Percentiles rank a stretch among this genome's conserved stretches.
Evolutionary conservation across 2,329 filamentous ascomycete genomes (phyloP).

Genomic region (Neonectria magnoliae): DNA sequence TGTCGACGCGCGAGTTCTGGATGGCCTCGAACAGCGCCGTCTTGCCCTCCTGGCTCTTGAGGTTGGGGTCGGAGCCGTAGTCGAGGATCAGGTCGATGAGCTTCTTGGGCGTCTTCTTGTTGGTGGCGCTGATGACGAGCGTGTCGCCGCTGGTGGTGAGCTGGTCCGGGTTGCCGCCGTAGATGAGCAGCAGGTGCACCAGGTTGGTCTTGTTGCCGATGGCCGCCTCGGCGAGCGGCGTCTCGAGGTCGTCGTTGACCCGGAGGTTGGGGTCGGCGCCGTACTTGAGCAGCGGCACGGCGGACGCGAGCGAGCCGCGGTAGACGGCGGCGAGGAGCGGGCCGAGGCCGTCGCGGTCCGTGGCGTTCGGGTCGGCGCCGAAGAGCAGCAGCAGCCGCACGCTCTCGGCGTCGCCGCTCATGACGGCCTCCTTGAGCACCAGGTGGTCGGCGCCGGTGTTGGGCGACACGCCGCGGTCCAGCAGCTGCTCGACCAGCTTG

Average conservation of each 20-base stretch:
- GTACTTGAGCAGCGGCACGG: constrained; percentile 70
- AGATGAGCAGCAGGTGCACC: constrained; percentile 67
- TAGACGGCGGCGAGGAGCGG: constrained; percentile 63
- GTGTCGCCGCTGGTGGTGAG: constrained; percentile 67
- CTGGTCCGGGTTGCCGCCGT: constrained; percentile 67
- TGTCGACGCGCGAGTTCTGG: constrained; percentile 63
- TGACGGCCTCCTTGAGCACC: constrained; percentile 63
- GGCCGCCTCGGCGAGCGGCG: constrained; percentile 63
- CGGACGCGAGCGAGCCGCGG: constrained; percentile 64
- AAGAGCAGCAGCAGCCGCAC: constrained; percentile 66
- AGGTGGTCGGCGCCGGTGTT: constrained; percentile 58
- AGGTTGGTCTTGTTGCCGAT: constrained; percentile 64
- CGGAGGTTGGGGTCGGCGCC: constrained; percentile 67
- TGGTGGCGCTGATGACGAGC: constrained; percentile 68
- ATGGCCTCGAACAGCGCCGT: constrained; percentile 73
- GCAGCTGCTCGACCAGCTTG: constrained; percentile 64
- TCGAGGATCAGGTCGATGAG: constrained; percentile 69
- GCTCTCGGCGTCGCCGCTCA: constrained; percentile 61
- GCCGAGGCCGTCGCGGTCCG: constrained; percentile 59
- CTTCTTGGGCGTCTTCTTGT: constrained; percentile 63
- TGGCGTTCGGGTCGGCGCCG: constrained; percentile 64
- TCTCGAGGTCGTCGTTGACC: constrained; percentile 61
- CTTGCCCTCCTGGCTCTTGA: constrained; percentile 69
- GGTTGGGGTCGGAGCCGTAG: constrained; percentile 67
- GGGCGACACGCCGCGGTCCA: constrained; percentile 66